Percentiles rank a stretch among this genome's conserved stretches.
Conservation (phyloP, 2,329 filamentous ascomycete species). For the Verticillium longisporum region DNA sequence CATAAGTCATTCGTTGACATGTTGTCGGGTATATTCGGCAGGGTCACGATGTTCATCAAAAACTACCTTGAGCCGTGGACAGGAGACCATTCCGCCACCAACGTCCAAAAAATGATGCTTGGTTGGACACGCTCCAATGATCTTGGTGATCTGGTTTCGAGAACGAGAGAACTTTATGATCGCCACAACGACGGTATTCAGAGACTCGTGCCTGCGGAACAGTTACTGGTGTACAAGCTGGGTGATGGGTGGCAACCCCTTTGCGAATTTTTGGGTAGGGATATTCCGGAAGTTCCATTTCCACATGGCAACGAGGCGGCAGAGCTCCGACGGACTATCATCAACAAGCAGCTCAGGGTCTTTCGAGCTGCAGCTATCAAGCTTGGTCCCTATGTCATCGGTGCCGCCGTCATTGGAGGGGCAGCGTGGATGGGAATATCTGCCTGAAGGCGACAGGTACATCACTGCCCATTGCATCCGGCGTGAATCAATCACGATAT, state of each 20-base stretch:
- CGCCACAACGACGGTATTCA: slow-evolving; percentile 8
- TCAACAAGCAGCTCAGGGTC: background rate
- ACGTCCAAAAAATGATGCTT: slow-evolving; percentile 16
- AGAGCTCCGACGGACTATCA: slow-evolving; percentile 1
- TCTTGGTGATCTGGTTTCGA: slow-evolving; percentile 23
- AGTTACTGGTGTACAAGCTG: slow-evolving; percentile 6
- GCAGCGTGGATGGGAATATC: background rate
- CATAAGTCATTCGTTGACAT: slow-evolving; percentile 20
- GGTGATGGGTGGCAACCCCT: slow-evolving; percentile 35
- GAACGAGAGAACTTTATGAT: slow-evolving; percentile 23
- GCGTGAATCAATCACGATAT: no score
- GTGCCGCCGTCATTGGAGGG: background rate
- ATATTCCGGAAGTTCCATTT: slow-evolving; percentile 25
- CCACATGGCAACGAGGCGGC: slow-evolving; percentile 23
- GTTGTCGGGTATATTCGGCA: slow-evolving; percentile 10
- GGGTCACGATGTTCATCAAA: slow-evolving; percentile 13
- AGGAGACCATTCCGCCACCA: slow-evolving; percentile 16
- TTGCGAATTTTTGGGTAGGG: slow-evolving; percentile 30
- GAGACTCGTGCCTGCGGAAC: slow-evolving; percentile 2
- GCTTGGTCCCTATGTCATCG: background rate
- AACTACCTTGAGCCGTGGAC: slow-evolving; percentile 21
- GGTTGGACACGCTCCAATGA: slow-evolving; percentile 18
- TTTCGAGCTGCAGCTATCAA: background rate
- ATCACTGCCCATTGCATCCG: no score
- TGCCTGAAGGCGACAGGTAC: no score